Evolutionary conservation across 768 basidiomycete genomes (phyloP).

Genomic region (Leccinum longicurvipes): DNA sequence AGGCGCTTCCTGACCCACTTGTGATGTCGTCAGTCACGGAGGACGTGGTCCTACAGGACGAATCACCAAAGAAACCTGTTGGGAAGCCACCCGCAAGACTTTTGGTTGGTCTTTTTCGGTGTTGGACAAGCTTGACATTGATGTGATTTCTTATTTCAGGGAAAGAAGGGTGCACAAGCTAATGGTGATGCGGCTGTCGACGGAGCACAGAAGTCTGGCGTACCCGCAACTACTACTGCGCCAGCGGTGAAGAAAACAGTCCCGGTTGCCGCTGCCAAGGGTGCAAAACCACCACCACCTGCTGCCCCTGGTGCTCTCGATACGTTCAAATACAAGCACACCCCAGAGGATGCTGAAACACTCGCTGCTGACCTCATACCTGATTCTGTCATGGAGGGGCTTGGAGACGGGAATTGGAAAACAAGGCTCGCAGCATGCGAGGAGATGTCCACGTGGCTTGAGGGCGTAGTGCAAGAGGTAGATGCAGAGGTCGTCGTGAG

Average conservation of each 20-base stretch:
- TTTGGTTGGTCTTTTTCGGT: constrained; percentile 29
- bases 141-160: constrained; percentile 27
- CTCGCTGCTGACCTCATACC: constrained; percentile 75
- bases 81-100: constrained; percentile 53
- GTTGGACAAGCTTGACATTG: neutral
- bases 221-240: constrained; percentile 28
- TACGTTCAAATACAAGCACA: constrained; percentile 86
- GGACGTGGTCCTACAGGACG: constrained; percentile 29
- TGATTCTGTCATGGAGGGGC: constrained; percentile 58
- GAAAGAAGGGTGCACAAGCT: constrained; percentile 50
- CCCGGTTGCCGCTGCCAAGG: constrained; percentile 37
- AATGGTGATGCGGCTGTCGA: constrained; percentile 24
- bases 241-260: constrained; percentile 44
- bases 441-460: constrained; percentile 81
- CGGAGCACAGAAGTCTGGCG: constrained; percentile 17
- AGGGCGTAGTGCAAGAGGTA: constrained; percentile 56
- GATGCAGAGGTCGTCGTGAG: constrained; percentile 90
- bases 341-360: constrained; percentile 87
- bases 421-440: constrained; percentile 82
- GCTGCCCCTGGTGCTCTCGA: constrained; percentile 61
- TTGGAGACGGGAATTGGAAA: constrained; percentile 95
- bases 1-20: constrained; percentile 16
- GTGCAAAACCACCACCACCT: constrained; percentile 47
- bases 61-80: constrained; percentile 39
- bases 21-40: constrained; percentile 12